Conservation (phyloP, 768 basidiomycete genomes). For the Tulasnella sp. region DNA sequence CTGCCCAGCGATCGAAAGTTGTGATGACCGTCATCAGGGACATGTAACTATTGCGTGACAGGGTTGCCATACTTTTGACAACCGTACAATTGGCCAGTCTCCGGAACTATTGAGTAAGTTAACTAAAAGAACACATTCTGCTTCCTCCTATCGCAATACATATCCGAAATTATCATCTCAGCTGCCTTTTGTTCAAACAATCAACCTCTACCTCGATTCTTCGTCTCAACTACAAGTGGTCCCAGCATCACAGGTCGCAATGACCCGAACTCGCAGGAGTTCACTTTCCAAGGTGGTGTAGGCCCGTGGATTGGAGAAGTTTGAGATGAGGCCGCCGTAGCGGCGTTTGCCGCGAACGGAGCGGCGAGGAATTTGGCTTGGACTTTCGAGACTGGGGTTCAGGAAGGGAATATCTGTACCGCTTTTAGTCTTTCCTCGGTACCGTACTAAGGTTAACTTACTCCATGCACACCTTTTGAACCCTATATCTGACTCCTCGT, state of each 20-base stretch:
- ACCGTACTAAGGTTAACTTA: background rate
- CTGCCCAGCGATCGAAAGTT: too few species aligned
- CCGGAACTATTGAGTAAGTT: too few species aligned
- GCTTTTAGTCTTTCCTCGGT: slow-evolving; percentile 23
- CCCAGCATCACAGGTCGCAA: slow-evolving; percentile 47
- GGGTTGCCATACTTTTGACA: too few species aligned
- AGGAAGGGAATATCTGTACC: slow-evolving; percentile 46
- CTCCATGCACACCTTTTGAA: too few species aligned
- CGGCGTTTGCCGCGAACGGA: slow-evolving; percentile 47
- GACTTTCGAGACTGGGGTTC: slow-evolving; percentile 63
- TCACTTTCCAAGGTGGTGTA: slow-evolving; percentile 52
- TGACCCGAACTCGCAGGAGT: slow-evolving; percentile 42
- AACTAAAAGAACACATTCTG: too few species aligned
- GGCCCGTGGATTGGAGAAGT: slow-evolving; percentile 58
- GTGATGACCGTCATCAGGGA: too few species aligned
- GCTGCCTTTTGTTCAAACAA: slow-evolving; percentile 44
- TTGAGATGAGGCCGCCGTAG: slow-evolving; percentile 55
- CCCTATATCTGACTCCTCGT: too few species aligned
- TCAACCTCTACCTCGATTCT: slow-evolving; percentile 50
- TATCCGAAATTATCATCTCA: slow-evolving; percentile 42
- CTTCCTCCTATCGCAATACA: slow-evolving; percentile 39
- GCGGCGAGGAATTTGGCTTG: slow-evolving; percentile 43
- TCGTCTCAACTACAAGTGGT: slow-evolving; percentile 48
- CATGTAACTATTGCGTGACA: too few species aligned
- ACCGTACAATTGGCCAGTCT: too few species aligned